These are phyloP conservation scores for Coniochaeta prunicola DNA, from an alignment of 2,329 filamentous ascomycete species.

Conservation along the genomic window DNA sequence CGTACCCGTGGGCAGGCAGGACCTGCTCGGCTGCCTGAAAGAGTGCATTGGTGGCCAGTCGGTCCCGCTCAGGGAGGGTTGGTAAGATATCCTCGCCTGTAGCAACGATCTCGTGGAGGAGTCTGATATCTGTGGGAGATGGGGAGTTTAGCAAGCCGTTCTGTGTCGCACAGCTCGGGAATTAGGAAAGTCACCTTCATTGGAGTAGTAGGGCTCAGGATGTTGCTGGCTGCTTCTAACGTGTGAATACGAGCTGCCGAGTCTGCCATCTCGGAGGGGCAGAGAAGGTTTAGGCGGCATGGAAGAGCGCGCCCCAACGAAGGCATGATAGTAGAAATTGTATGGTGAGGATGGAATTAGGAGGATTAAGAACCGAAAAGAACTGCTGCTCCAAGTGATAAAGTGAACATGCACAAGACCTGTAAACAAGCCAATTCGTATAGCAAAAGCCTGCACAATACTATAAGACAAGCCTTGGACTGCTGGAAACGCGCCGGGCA, in stretches of 20 bases:
- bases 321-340: conserved; percentile 23
- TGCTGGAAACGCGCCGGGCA: neutral
- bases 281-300: conserved; percentile 29
- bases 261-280: conserved; percentile 26
- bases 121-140: conserved; percentile 57
- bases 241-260: conserved; percentile 16
- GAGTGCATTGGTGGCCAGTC: conserved; percentile 66
- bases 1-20: conserved; percentile 61
- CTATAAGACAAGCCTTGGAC: neutral
- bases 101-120: conserved; percentile 70
- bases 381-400: neutral
- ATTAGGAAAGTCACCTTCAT: conserved; percentile 10
- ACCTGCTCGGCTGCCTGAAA: conserved; percentile 76
- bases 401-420: neutral
- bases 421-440: neutral
- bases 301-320: conserved; percentile 22
- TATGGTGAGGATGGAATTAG: neutral
- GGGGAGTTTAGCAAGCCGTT: conserved; percentile 5
- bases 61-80: conserved; percentile 49
- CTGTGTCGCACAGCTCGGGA: neutral
- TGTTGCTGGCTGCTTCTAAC: conserved; percentile 11
- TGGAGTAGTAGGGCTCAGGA: conserved; percentile 40
- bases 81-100: conserved; percentile 60
- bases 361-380: neutral
- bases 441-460: neutral